Evolutionary conservation across 352 stramenopile genomes (phyloP).

Genomic region (Globisporangium cystogenes): DNA sequence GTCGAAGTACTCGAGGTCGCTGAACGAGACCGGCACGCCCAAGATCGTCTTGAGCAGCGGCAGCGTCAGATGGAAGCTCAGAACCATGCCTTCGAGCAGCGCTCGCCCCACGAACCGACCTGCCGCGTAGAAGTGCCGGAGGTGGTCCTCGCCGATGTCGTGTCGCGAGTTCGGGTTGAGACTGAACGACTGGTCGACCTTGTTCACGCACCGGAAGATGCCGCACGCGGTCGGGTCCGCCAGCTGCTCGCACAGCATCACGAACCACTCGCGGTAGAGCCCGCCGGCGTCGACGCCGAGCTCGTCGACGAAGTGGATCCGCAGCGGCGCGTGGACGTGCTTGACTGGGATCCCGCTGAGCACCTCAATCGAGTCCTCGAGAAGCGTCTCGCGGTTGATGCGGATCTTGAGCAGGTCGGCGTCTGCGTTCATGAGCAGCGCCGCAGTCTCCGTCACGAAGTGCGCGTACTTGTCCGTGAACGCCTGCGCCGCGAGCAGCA

Average conservation of each 20-base stretch:
- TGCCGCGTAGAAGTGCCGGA: slow-evolving; percentile 41
- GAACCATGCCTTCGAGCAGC: slow-evolving; percentile 76
- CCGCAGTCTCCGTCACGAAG: slow-evolving; percentile 27
- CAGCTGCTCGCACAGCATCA: slow-evolving; percentile 29
- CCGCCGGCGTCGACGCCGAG: slow-evolving; percentile 82
- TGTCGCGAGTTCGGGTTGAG: slow-evolving; percentile 25
- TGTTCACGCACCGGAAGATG: slow-evolving; percentile 27
- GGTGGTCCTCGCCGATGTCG: slow-evolving; percentile 34
- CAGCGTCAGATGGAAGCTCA: slow-evolving; percentile 87
- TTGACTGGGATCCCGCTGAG: slow-evolving; percentile 50
- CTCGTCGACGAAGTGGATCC: slow-evolving; percentile 87
- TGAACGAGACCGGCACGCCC: slow-evolving; percentile 90
- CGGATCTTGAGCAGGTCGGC: slow-evolving; percentile 64
- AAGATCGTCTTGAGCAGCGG: slow-evolving; percentile 93
- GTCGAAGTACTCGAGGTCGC: slow-evolving; percentile 37
- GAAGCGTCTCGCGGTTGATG: slow-evolving; percentile 50
- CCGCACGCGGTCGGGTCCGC: slow-evolving; percentile 15
- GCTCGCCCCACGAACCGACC: slow-evolving; percentile 31
- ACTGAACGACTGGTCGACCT: slow-evolving; percentile 31
- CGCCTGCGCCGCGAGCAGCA: not conserved
- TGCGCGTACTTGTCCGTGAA: slow-evolving; percentile 3
- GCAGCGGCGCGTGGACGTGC: slow-evolving; percentile 64
- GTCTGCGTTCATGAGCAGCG: slow-evolving; percentile 53
- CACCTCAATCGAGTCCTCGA: slow-evolving; percentile 72
- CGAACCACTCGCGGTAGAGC: slow-evolving; percentile 92